These are phyloP conservation scores for Leonotis leonurus DNA, from an alignment of 257 asterid species.

Conservation along the genomic window DNA sequence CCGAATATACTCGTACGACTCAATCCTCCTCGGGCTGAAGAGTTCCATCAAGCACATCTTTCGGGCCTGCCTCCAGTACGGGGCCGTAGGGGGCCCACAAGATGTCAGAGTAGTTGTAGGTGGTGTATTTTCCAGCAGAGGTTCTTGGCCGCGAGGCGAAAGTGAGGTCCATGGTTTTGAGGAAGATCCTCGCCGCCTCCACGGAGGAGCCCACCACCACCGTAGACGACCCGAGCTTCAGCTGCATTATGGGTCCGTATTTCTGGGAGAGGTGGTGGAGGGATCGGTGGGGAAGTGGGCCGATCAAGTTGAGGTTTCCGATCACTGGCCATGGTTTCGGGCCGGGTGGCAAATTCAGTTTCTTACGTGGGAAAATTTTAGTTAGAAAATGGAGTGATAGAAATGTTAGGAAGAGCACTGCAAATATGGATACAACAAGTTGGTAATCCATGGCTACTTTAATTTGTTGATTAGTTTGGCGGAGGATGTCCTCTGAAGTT, in stretches of 20 bases:
- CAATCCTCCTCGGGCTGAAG: constrained; percentile 32
- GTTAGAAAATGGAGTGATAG: constrained; percentile 2
- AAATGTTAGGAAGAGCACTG: not conserved
- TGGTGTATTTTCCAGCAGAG: constrained; percentile 43
- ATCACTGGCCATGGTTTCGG: constrained; percentile 53
- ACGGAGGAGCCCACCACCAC: constrained; percentile 44
- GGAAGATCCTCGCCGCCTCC: constrained; percentile 31
- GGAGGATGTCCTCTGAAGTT: too few species aligned
- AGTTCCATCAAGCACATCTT: constrained; percentile 40
- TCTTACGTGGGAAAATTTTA: constrained; percentile 13
- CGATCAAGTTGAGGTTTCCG: constrained; percentile 48
- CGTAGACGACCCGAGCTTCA: constrained; percentile 34
- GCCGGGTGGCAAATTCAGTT: constrained; percentile 40
- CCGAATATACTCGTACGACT: constrained; percentile 43
- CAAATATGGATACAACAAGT: constrained; percentile 7
- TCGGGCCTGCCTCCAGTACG: too few species aligned
- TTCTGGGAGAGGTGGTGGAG: constrained; percentile 36
- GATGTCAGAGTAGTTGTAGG: constrained; percentile 44
- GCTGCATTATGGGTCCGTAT: constrained; percentile 42
- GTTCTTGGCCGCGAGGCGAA: constrained; percentile 40
- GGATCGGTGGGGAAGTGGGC: constrained; percentile 39
- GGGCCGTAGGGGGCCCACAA: constrained; percentile 48
- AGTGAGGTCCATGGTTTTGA: constrained; percentile 34
- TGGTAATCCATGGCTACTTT: constrained; percentile 20
- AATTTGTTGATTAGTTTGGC: too few species aligned